These are phyloP conservation scores for Pichia cephalocereana DNA, from an alignment of 805 yeast genomes.

Conservation along the genomic window DNA sequence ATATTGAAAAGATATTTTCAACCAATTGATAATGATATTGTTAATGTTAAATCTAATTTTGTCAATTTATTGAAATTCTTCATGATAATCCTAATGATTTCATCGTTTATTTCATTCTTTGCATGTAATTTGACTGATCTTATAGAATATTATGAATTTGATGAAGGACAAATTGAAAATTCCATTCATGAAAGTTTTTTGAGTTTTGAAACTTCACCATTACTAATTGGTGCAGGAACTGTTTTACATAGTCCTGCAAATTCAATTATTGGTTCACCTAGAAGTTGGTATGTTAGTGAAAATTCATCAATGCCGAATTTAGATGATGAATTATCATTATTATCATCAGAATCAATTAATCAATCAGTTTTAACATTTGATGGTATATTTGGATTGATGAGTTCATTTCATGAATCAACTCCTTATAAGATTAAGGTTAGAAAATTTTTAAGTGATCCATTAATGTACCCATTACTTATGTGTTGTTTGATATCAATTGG, in stretches of 20 bases:
- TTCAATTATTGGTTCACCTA: constrained; percentile 22
- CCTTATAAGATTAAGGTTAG: constrained; percentile 11
- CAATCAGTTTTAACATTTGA: background rate
- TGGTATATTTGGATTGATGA: background rate
- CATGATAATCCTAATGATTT: constrained; percentile 9
- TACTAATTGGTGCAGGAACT: constrained; percentile 25
- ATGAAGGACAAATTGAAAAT: constrained; percentile 15
- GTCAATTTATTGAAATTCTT: constrained; percentile 16
- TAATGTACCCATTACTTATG: constrained; percentile 55
- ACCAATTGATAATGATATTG: constrained; percentile 6
- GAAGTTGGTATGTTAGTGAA: constrained; percentile 23
- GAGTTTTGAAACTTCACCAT: constrained; percentile 26
- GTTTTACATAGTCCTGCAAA: constrained; percentile 19
- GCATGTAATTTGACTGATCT: constrained; percentile 24
- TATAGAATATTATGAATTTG: constrained; percentile 18
- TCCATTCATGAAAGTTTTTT: constrained; percentile 16
- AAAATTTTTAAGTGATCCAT: constrained; percentile 38
- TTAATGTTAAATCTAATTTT: constrained; percentile 13
- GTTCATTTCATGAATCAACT: background rate
- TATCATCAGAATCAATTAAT: constrained; percentile 13
- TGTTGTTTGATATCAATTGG: constrained; percentile 68
- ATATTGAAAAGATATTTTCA: constrained; percentile 15
- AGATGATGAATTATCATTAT: constrained; percentile 22
- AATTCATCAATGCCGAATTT: constrained; percentile 15
- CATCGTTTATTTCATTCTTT: constrained; percentile 16